These are phyloP conservation scores for Pyricularia grisea DNA, from an alignment of 2,329 filamentous ascomycete genomes.

Conservation along the genomic window DNA sequence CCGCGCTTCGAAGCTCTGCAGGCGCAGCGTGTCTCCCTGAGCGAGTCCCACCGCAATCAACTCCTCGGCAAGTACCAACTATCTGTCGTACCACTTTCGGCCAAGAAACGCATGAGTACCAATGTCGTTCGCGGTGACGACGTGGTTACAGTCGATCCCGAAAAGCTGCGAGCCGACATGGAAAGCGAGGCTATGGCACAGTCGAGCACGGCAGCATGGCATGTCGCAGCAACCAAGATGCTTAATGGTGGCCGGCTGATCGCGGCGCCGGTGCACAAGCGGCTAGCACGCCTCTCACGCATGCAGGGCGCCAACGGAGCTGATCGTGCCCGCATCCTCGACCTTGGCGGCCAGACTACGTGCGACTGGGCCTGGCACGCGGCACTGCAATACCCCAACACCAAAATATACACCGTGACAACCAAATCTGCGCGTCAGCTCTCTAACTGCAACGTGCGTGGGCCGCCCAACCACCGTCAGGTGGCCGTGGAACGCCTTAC, in stretches of 20 bases:
- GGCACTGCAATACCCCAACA: constrained; percentile 73
- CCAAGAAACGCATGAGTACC: constrained; percentile 61
- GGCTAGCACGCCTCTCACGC: constrained; percentile 44
- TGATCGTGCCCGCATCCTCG: constrained; percentile 60
- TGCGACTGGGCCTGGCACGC: constrained; percentile 97
- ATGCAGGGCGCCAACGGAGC: constrained; percentile 22
- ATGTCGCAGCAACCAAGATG: constrained; percentile 50
- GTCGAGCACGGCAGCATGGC: constrained; percentile 51
- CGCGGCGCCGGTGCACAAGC: constrained; percentile 53
- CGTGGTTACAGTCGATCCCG: constrained; percentile 47
- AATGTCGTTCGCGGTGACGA: constrained; percentile 68
- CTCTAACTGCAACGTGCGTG: constrained; percentile 66
- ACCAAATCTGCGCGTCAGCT: constrained; percentile 60
- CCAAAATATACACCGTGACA: constrained; percentile 81
- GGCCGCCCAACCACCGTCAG: constrained; percentile 79
- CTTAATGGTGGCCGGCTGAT: constrained; percentile 58
- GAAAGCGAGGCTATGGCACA: constrained; percentile 74
- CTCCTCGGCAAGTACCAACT: constrained; percentile 81
- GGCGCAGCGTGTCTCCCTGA: constrained; percentile 66
- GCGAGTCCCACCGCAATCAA: constrained; percentile 65
- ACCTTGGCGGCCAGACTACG: constrained; percentile 74
- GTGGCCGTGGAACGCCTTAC: constrained; percentile 69
- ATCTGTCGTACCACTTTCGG: constrained; percentile 56
- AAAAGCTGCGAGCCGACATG: constrained; percentile 58
- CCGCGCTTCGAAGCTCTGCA: constrained; percentile 85